phyloP scores from a whole-genome alignment of 129 eudicot genomes.

The Calendula officinalis region DNA sequence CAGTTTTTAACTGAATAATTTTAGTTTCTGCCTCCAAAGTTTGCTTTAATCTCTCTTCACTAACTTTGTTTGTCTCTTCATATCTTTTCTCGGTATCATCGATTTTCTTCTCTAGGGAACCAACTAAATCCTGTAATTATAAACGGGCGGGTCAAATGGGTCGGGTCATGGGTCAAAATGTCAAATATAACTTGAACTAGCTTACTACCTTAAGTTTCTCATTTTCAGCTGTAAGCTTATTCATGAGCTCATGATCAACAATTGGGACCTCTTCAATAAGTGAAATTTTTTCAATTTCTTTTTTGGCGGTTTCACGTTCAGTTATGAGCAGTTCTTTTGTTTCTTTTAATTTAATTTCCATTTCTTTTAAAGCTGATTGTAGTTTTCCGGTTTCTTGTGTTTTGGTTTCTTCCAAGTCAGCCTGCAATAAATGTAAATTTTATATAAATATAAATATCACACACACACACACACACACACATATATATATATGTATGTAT shows the following conservation, averaged over 20 bases:
- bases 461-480: no score
- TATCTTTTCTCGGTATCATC: constrained; percentile 77
- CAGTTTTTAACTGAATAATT: constrained; percentile 60
- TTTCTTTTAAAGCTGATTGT: constrained; percentile 58
- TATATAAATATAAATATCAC: no score
- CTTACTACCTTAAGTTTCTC: constrained; percentile 72
- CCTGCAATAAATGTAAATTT: constrained; percentile 25
- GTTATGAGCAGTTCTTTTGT: constrained; percentile 51
- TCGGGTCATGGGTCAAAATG: not conserved
- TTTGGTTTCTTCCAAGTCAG: constrained; percentile 68
- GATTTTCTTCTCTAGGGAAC: constrained; percentile 64
- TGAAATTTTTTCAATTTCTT: constrained; percentile 49
- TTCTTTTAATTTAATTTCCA: constrained; percentile 52
- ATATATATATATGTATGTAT: no score
- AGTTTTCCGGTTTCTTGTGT: constrained; percentile 60
- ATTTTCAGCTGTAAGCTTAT: constrained; percentile 61
- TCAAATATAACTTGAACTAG: not conserved
- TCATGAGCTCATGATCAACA: constrained; percentile 51
- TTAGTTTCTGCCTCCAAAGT: constrained; percentile 78
- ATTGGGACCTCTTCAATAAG: constrained; percentile 61
- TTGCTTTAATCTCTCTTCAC: constrained; percentile 78
- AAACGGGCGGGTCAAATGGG: not conserved
- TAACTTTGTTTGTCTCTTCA: constrained; percentile 68
- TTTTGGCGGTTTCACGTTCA: constrained; percentile 52
- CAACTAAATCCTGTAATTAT: constrained; percentile 53